Conservation (phyloP, 2,329 filamentous ascomycete genomes). For the Trichoderma hamatum region DNA sequence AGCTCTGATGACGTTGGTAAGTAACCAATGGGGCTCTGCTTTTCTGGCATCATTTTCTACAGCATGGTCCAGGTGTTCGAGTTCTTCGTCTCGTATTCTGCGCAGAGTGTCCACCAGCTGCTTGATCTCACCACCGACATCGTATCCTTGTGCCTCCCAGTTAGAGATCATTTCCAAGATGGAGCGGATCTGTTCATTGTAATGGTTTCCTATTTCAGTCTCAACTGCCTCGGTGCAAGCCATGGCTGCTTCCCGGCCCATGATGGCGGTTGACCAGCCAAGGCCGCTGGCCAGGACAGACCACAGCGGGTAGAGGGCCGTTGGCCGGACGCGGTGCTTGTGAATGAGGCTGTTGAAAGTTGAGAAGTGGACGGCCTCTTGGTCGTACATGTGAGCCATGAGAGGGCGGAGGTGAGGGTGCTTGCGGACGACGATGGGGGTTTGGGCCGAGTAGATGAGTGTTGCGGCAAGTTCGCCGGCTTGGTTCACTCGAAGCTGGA, state of each 20-base stretch:
- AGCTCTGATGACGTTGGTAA: conserved; percentile 85
- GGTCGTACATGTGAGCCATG: conserved; percentile 98
- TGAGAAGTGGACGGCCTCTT: conserved; percentile 83
- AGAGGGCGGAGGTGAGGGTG: conserved; percentile 87
- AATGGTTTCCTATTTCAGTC: conserved; percentile 95
- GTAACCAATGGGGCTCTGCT: conserved; percentile 84
- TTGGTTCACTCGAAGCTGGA: conserved; percentile 88
- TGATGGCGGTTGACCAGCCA: conserved; percentile 84
- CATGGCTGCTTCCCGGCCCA: conserved; percentile 95
- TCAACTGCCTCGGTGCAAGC: conserved; percentile 98
- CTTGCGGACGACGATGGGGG: conserved; percentile 73
- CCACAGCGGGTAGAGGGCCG: conserved; percentile 92
- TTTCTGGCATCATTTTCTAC: conserved; percentile 91
- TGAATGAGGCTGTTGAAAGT: conserved; percentile 85
- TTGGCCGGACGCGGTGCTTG: conserved; percentile 87
- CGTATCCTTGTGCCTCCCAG: conserved; percentile 77
- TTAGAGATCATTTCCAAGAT: conserved; percentile 79
- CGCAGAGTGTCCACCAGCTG: conserved; percentile 74
- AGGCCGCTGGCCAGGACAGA: conserved; percentile 75
- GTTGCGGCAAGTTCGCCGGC: conserved; percentile 96
- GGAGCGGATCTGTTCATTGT: conserved; percentile 85
- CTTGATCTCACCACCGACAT: conserved; percentile 75
- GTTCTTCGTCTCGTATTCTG: conserved; percentile 88
- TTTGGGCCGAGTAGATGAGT: conserved; percentile 90
- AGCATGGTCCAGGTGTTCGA: conserved; percentile 95